A percentile compares a stretch with the other conserved stretches of the same genome.
Conservation (phyloP, 176 grass and related monocot species). For the Pontederia crassipes region DNA sequence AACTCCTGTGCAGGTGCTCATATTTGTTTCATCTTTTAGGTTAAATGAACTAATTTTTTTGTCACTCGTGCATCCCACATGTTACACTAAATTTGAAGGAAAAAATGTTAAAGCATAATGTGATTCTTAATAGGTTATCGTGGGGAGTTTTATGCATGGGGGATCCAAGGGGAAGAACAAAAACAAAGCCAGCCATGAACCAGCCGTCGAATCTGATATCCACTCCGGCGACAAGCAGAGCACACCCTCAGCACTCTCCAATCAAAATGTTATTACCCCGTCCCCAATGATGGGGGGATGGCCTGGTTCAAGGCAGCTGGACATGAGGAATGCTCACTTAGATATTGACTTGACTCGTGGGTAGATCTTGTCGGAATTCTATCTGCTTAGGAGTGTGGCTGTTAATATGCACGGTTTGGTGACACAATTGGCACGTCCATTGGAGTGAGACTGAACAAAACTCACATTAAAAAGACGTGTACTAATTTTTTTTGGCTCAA, state of each 20-base stretch:
- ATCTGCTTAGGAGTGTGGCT: neutral
- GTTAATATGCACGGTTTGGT: neutral
- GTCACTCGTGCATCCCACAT: neutral
- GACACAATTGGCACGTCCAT: too few species aligned
- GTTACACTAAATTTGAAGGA: neutral
- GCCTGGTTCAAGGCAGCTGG: slow-evolving; percentile 38
- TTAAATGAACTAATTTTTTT: neutral
- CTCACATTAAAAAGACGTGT: too few species aligned
- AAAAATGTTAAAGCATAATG: neutral
- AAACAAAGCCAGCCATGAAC: slow-evolving; percentile 23
- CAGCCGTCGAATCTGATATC: slow-evolving; percentile 17
- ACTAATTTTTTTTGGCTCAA: too few species aligned
- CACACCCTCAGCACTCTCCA: slow-evolving; percentile 4
- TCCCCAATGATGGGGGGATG: slow-evolving; percentile 36
- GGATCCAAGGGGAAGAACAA: slow-evolving; percentile 50
- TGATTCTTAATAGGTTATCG: slow-evolving; percentile 33
- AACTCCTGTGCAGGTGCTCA: slow-evolving; percentile 70
- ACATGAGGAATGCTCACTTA: slow-evolving; percentile 25
- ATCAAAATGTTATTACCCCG: slow-evolving; percentile 17
- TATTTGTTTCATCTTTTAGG: neutral
- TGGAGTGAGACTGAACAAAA: too few species aligned
- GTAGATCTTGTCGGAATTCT: neutral
- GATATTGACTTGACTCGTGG: slow-evolving; percentile 13
- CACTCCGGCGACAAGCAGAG: slow-evolving; percentile 11
- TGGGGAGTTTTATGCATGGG: slow-evolving; percentile 65